A percentile compares a stretch with the other conserved stretches of the same genome.
Conservation (phyloP, 305 asterid species). For the Fraxinus paxiana region DNA sequence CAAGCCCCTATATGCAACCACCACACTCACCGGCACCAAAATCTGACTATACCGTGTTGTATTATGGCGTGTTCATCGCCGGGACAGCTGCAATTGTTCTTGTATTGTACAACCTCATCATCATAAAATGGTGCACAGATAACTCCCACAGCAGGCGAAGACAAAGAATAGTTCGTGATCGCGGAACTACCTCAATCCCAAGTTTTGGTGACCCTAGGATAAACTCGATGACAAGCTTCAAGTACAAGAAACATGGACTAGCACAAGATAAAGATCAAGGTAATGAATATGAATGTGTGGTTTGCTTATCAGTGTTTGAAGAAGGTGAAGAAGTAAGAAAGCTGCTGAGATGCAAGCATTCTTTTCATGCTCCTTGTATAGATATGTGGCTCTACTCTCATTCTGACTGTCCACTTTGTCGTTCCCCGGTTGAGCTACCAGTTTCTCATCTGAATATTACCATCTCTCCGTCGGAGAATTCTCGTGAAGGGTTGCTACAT, state of each 20-base stretch:
- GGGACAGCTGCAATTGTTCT: neutral
- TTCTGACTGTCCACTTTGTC: slow-evolving; percentile 73
- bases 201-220: neutral
- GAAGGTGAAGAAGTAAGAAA: slow-evolving; percentile 63
- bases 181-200: neutral
- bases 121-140: neutral
- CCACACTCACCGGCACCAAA: neutral
- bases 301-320: slow-evolving; percentile 65
- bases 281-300: slow-evolving; percentile 51
- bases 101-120: neutral
- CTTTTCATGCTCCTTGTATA: slow-evolving; percentile 70
- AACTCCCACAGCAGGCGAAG: neutral
- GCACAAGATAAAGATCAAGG: slow-evolving; percentile 9
- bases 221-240: slow-evolving; percentile 30
- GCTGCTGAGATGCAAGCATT: slow-evolving; percentile 60
- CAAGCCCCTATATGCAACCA: neutral
- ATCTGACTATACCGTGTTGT: neutral
- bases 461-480: neutral
- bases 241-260: slow-evolving; percentile 27
- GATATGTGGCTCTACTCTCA: slow-evolving; percentile 85
- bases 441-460: slow-evolving; percentile 2
- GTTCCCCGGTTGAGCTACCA: slow-evolving; percentile 47
- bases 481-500: slow-evolving; percentile 16
- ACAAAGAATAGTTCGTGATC: neutral
- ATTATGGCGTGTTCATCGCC: neutral